phyloP scores from a whole-genome alignment of 176 grass and related monocot species.

The Saccharum spontaneum region DNA sequence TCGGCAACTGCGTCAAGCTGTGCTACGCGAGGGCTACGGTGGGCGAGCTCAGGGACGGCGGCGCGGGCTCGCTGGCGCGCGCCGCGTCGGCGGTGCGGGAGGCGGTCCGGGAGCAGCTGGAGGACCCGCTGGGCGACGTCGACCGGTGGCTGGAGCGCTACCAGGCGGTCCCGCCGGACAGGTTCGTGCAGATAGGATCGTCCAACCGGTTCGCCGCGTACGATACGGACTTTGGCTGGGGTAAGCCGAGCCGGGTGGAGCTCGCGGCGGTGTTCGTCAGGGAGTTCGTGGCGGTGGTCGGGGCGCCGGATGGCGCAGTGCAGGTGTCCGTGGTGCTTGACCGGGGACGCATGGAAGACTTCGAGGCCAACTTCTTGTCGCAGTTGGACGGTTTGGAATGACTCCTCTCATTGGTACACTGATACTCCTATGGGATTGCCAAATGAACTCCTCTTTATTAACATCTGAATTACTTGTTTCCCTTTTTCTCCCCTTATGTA shows the following conservation, averaged over 20 bases:
- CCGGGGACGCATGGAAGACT: background rate
- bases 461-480: no score
- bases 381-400: background rate
- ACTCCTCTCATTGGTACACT: no score
- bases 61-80: background rate
- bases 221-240: constrained; percentile 61
- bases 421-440: no score
- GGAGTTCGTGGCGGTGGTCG: constrained; percentile 9
- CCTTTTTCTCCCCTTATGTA: no score
- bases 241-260: constrained; percentile 47
- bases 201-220: constrained; percentile 53
- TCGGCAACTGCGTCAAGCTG: constrained; percentile 40
- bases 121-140: background rate
- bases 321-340: constrained; percentile 42
- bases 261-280: constrained; percentile 11
- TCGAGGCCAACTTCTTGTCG: constrained; percentile 22
- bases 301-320: constrained; percentile 33
- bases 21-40: background rate
- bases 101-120: constrained; percentile 19
- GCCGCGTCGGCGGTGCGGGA: constrained; percentile 13
- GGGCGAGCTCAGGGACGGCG: background rate
- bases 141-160: background rate
- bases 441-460: no score
- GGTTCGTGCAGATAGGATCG: background rate
- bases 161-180: background rate